These are phyloP conservation scores for Cryptosporidium sp. DNA, from an alignment of 169 alveolate genomes.

Conservation along the genomic window DNA sequence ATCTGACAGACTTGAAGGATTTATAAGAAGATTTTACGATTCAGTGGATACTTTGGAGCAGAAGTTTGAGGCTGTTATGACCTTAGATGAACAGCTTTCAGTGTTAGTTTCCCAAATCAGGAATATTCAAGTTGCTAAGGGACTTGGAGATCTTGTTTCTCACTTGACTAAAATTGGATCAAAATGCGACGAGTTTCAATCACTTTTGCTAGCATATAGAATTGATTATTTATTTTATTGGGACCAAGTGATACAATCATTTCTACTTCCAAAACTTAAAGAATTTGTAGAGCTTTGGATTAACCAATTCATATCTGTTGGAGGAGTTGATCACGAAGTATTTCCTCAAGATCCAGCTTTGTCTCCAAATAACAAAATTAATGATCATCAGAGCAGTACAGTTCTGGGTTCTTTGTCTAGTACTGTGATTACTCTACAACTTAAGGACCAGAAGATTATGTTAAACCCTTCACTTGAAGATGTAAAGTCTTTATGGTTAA, in stretches of 20 bases:
- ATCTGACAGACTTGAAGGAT: conserved; percentile 79
- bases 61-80: conserved; percentile 79
- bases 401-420: not conserved
- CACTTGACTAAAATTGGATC: conserved; percentile 22
- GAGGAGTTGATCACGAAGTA: not conserved
- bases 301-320: conserved; percentile 19
- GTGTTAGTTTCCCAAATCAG: conserved; percentile 43
- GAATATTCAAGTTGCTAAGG: conserved; percentile 27
- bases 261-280: conserved; percentile 44
- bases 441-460: conserved; percentile 83
- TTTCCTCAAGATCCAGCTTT: not conserved
- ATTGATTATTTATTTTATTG: conserved; percentile 40
- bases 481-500: conserved; percentile 86
- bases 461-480: conserved; percentile 89
- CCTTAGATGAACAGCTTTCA: conserved; percentile 65
- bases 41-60: conserved; percentile 79
- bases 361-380: not conserved
- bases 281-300: conserved; percentile 48
- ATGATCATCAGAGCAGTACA: no score
- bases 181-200: conserved; percentile 11
- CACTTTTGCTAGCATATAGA: conserved; percentile 44
- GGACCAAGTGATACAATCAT: conserved; percentile 57
- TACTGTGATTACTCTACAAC: conserved; percentile 66
- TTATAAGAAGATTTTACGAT: conserved; percentile 78
- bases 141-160: conserved; percentile 32